Percentiles rank a stretch among this genome's conserved stretches.
These are phyloP conservation scores for Abrus precatorius DNA, from an alignment of 306 rosid genomes.

Conservation along the genomic window DNA sequence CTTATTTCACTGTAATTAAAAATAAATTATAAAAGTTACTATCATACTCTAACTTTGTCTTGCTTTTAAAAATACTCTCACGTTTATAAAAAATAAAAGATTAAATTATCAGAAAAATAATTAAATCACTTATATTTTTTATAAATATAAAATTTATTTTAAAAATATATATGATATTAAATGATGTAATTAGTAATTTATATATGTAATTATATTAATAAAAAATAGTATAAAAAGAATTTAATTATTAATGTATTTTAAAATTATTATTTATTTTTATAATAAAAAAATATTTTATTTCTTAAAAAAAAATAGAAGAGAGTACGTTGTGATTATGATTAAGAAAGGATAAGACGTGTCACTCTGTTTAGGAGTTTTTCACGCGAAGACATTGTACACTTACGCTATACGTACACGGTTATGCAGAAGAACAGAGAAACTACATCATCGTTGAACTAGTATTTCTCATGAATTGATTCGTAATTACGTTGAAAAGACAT, in stretches of 20 bases:
- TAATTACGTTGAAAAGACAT: slow-evolving; percentile 58
- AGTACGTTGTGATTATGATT: not conserved
- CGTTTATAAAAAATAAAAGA: too few species aligned
- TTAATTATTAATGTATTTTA: too few species aligned
- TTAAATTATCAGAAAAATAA: too few species aligned
- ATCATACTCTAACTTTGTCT: slow-evolving; percentile 18
- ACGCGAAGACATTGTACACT: not conserved
- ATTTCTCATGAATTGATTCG: slow-evolving; percentile 48
- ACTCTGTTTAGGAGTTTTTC: not conserved
- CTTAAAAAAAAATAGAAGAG: too few species aligned
- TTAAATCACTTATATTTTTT: too few species aligned
- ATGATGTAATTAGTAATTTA: too few species aligned
- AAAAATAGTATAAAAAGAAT: too few species aligned
- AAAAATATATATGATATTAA: too few species aligned
- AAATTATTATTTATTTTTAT: too few species aligned
- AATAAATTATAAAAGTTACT: not conserved
- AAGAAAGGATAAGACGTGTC: not conserved
- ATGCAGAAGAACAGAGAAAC: not conserved
- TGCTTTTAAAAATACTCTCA: not conserved
- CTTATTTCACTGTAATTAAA: not conserved
- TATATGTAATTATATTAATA: too few species aligned
- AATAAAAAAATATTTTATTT: too few species aligned
- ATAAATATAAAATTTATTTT: too few species aligned
- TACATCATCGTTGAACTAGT: slow-evolving; percentile 19
- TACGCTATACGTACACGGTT: slow-evolving; percentile 23